Percentiles rank a stretch among this genome's conserved stretches.
Conservation (phyloP, 2,329 filamentous ascomycete species). For the Neonectria punicea region DNA sequence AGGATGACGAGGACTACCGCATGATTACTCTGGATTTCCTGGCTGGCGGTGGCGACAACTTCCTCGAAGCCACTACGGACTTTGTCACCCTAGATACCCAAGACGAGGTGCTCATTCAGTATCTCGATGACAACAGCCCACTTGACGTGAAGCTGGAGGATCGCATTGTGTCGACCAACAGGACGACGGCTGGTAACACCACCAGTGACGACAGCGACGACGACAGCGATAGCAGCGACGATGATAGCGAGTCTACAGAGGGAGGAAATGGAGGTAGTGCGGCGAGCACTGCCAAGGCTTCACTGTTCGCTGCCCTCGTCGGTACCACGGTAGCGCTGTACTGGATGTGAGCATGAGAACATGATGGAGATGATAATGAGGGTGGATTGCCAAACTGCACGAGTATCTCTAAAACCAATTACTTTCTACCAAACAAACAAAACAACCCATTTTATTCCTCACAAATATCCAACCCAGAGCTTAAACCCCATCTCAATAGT, state of each 20-base stretch:
- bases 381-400: background rate
- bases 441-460: background rate
- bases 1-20: constrained; percentile 59
- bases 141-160: constrained; percentile 61
- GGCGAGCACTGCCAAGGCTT: constrained; percentile 17
- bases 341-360: constrained; percentile 31
- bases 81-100: constrained; percentile 62
- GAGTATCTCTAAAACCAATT: background rate
- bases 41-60: constrained; percentile 71
- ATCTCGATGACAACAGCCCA: constrained; percentile 60
- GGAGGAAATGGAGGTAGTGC: constrained; percentile 18
- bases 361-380: background rate
- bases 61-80: constrained; percentile 54
- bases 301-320: constrained; percentile 23
- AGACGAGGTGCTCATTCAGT: constrained; percentile 63
- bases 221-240: constrained; percentile 7
- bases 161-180: constrained; percentile 43
- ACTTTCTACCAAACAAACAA: background rate
- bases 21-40: constrained; percentile 73
- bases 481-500: constrained; percentile 19
- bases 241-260: constrained; percentile 17
- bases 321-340: constrained; percentile 29
- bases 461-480: background rate
- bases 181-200: constrained; percentile 6
- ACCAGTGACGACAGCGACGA: background rate